Base-by-base conservation (phyloP, 805 yeast genomes). In the Candida lessepsii region DNA sequence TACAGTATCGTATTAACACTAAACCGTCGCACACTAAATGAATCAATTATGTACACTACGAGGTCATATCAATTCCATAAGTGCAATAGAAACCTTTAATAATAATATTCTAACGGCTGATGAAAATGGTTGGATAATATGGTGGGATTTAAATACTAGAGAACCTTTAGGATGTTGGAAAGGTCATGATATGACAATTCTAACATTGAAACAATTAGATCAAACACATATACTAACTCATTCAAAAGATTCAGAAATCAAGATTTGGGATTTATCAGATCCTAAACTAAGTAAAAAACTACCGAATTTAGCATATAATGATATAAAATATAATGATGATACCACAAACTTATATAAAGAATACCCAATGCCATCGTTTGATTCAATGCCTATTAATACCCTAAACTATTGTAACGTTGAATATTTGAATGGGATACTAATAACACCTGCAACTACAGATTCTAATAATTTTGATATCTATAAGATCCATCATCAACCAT, bases 361-460 rank as follows among this genome's bases (percentile, higher is more conserved):
- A 27, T 48, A 48, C 26, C 41, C 45, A 11, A 23, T 32, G 9
- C 51, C 51, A 5, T 9, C 35, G 30, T 17, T 47, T 29, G 36
- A 73, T 45, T 70, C 74, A 13, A 67, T 83, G 48, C 89, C 89
- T 5, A 83, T 84, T 30, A 87, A 87, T 56, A 69, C 86, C 3
- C 62, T 87, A 47, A 86, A 85, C 50, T 87, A 82, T 57, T 75
- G 88, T 49, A 78, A 80, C 40, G 78, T 81, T n/a, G 80, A 71
- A 4, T 57, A 73, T 13, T 40, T 35, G 6, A 54, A 56, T 1
- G 53, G 61, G 11, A 48, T 47, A 10, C 41, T 78, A 18, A 53
- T 81, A 5, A 75, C 86, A 1, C 88, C 95, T 0, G 79, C 82
- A 13, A 77, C 88, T 0, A 57, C 69, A 8, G 76, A 78, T 50